phyloP scores from a whole-genome alignment of 1,284 basidiomycete species.

The Rhodotorula sp. region DNA sequence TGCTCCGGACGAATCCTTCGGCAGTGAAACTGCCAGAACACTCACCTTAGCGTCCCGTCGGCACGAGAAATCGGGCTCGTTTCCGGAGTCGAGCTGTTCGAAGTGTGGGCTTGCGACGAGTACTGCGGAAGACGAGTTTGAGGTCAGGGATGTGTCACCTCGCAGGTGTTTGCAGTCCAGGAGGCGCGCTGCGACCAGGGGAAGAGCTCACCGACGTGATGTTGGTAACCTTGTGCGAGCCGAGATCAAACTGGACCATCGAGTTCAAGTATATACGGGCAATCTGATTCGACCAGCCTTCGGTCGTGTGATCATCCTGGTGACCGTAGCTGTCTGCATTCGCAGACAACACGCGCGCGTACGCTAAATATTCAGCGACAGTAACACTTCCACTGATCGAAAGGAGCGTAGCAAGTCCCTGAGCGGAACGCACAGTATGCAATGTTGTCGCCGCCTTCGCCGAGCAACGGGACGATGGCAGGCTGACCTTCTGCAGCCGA shows the following conservation, averaged over 20 bases:
- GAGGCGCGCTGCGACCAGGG: not conserved
- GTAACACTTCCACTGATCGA: not conserved
- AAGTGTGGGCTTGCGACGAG: slow-evolving; percentile 29
- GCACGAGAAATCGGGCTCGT: slow-evolving; percentile 41
- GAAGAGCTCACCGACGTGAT: slow-evolving; percentile 11
- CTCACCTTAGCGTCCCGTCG: slow-evolving; percentile 39
- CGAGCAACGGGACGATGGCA: slow-evolving; percentile 33
- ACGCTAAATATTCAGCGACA: not conserved
- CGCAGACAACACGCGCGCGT: too few species aligned
- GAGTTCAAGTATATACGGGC: slow-evolving; percentile 39
- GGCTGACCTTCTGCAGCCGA: slow-evolving; percentile 42
- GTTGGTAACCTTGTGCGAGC: slow-evolving; percentile 22
- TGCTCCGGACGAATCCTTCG: too few species aligned
- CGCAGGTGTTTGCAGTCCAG: too few species aligned
- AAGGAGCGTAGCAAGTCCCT: too few species aligned
- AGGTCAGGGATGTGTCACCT: not conserved
- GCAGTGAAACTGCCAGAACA: too few species aligned
- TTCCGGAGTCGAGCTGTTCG: slow-evolving; percentile 38
- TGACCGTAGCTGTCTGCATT: slow-evolving; percentile 38
- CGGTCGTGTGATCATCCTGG: slow-evolving; percentile 40
- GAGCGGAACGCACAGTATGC: slow-evolving; percentile 36
- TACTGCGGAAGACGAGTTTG: slow-evolving; percentile 17
- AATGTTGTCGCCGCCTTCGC: slow-evolving; percentile 31
- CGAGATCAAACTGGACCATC: slow-evolving; percentile 39
- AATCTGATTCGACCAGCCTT: slow-evolving; percentile 42